Evolutionary conservation across 495 filamentous ascomycete species (phyloP).

Genomic region (Venustampulla echinocandica): DNA sequence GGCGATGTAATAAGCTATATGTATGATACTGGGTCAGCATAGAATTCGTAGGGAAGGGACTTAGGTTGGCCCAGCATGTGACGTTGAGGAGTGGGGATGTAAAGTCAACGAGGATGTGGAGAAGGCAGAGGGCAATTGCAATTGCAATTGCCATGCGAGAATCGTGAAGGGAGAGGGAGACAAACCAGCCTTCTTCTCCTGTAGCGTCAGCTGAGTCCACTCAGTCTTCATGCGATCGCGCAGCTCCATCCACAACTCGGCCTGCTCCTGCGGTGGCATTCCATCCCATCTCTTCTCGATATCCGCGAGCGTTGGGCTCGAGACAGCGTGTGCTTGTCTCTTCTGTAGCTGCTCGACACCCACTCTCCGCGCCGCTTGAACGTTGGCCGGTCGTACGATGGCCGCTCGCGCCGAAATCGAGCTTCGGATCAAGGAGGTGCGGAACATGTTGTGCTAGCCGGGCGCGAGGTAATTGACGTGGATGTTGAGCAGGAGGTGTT

Average conservation of each 20-base stretch:
- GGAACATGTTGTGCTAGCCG: background rate
- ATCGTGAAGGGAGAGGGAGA: constrained; percentile 22
- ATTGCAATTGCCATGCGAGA: no score
- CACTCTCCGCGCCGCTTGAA: constrained; percentile 23
- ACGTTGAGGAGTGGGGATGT: no score
- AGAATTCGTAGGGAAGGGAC: no score
- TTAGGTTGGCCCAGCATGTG: no score
- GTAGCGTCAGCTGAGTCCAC: constrained; percentile 87
- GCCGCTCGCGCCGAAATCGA: background rate
- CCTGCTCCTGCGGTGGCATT: constrained; percentile 97
- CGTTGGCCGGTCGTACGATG: constrained; percentile 24
- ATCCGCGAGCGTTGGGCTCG: constrained; percentile 91
- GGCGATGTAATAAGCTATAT: constrained; percentile 92
- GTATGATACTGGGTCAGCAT: constrained; percentile 4
- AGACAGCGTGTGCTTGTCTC: constrained; percentile 76
- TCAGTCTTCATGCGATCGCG: constrained; percentile 96
- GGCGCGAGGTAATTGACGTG: no score
- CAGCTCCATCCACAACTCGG: constrained; percentile 95
- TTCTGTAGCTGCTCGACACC: constrained; percentile 28
- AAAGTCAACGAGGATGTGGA: no score
- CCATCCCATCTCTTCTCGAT: constrained; percentile 99
- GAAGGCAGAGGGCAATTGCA: no score
- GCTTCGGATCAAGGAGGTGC: constrained; percentile 1
- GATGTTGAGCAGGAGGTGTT: no score
- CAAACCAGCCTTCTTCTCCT: constrained; percentile 99